These are phyloP conservation scores for Aureobasidium lini DNA, from an alignment of 2,329 filamentous ascomycete genomes.

Conservation along the genomic window DNA sequence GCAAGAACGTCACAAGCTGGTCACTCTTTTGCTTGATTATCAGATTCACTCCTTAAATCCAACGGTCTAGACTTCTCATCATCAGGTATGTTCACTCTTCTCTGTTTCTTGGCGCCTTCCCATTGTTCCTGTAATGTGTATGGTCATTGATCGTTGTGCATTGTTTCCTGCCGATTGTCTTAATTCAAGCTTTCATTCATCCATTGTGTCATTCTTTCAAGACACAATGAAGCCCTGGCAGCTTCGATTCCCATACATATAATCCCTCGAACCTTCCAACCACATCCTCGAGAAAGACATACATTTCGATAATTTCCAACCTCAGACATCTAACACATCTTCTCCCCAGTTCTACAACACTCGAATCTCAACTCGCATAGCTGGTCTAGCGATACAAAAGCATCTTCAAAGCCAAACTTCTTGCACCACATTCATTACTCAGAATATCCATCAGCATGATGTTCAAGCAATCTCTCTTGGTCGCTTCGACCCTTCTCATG, in stretches of 20 bases:
- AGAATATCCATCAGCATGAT: not conserved
- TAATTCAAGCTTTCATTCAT: conserved; percentile 2
- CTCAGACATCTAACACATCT: conserved; percentile 1
- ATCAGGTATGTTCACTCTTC: not conserved
- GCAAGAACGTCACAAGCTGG: not conserved
- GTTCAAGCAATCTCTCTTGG: conserved; percentile 35
- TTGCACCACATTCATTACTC: conserved; percentile 1
- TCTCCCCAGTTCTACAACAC: not conserved
- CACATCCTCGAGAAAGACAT: not conserved
- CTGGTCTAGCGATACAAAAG: conserved; percentile 15
- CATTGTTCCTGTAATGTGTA: not conserved
- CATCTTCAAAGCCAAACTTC: not conserved
- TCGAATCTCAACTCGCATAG: conserved; percentile 13
- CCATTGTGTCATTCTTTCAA: not conserved
- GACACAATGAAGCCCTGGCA: not conserved
- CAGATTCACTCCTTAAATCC: not conserved
- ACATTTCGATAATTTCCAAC: not conserved
- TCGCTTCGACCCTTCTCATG: conserved; percentile 45
- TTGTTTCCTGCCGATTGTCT: not conserved
- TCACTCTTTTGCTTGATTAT: not conserved
- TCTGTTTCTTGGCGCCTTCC: not conserved
- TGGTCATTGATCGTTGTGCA: not conserved
- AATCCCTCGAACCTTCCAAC: not conserved
- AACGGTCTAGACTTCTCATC: not conserved
- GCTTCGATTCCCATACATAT: not conserved